Base-by-base conservation (phyloP, 306 rosid species). In the Abrus pulchellus region DNA sequence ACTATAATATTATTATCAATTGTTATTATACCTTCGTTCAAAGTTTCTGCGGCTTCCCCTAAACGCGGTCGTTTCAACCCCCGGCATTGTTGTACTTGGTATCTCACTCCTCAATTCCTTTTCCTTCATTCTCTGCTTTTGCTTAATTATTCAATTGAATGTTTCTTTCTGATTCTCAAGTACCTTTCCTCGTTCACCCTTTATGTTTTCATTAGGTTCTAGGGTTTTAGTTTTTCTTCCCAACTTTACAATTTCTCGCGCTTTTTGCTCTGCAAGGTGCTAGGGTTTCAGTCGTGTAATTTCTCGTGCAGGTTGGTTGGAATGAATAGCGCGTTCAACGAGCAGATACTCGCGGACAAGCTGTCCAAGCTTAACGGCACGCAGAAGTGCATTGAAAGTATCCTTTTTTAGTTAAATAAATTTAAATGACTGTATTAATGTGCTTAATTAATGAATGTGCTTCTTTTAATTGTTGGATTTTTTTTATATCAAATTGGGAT, bases 311-410 rank as follows among this genome's bases (percentile, higher is more conserved):
- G 80, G 48, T 62, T 56, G 54, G 79, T 33, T 75, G 61, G 80
- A 11, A 94, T 94, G 98, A 90, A 77, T 94, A 92, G 96, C 79
- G 90, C 83, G 29, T 94, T 94, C 90, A 86, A 84, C 76, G 98
- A 92, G 86, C 91, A 88, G 90, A 88, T 90, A 81, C 97, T 92
- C 52, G 97, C 91, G 9, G 98, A 92, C 83, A 94, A 92, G 91
- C 92, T 94, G 72, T 89, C 98, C 80, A 94, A 92, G 96, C 91
- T 90, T 85, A 94, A 89, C 83, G 87, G 83, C 90, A 88, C 93
- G 82, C 97, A 94, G 87, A 94, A 89, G 77, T 92, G 94, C 77
- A 90, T 94, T 57, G 97, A 92, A 82, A 94, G 98, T 94, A 94
- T 87, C 89, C 88, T 90, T 88, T 77, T 72, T 45, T 3, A 2